A percentile compares a stretch with the other conserved stretches of the same genome.
These are phyloP conservation scores for Berberis thunbergii DNA, from an alignment of 164 flowering plant species.

Conservation along the genomic window DNA sequence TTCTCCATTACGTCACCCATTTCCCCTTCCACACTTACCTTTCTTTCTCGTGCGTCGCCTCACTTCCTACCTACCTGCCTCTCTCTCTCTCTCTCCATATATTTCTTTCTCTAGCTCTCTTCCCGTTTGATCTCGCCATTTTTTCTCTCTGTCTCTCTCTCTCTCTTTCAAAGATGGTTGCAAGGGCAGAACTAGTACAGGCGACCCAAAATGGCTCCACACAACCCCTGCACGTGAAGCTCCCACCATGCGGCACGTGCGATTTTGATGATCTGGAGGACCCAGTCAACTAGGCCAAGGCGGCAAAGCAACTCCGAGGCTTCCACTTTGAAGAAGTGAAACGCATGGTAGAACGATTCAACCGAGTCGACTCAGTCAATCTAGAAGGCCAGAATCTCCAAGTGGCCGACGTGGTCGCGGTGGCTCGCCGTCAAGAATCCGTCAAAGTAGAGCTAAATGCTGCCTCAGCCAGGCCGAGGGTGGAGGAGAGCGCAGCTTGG, in stretches of 20 bases:
- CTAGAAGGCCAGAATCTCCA: slow-evolving; percentile 39
- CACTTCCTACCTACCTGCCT: no score
- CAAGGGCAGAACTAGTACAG: neutral
- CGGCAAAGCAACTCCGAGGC: slow-evolving; percentile 28
- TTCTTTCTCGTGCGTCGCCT: no score
- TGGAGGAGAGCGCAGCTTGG: slow-evolving; percentile 33
- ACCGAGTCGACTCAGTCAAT: slow-evolving; percentile 21
- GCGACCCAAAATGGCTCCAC: neutral
- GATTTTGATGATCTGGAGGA: neutral
- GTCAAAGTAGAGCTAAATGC: slow-evolving; percentile 26
- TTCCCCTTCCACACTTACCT: no score
- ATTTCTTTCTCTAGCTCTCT: no score
- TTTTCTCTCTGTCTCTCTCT: neutral
- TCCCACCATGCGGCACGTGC: neutral
- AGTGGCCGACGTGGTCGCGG: slow-evolving; percentile 40
- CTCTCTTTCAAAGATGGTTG: neutral
- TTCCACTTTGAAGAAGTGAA: slow-evolving; percentile 39
- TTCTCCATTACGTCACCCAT: no score
- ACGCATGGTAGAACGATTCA: slow-evolving; percentile 28
- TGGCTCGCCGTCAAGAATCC: slow-evolving; percentile 23
- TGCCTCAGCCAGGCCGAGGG: slow-evolving; percentile 26
- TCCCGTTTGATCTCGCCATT: no score
- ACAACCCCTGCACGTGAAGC: neutral
- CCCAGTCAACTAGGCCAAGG: slow-evolving; percentile 38
- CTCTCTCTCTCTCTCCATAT: no score